Base-by-base conservation (phyloP, 495 filamentous ascomycete genomes). In the Xylaria castorea region DNA sequence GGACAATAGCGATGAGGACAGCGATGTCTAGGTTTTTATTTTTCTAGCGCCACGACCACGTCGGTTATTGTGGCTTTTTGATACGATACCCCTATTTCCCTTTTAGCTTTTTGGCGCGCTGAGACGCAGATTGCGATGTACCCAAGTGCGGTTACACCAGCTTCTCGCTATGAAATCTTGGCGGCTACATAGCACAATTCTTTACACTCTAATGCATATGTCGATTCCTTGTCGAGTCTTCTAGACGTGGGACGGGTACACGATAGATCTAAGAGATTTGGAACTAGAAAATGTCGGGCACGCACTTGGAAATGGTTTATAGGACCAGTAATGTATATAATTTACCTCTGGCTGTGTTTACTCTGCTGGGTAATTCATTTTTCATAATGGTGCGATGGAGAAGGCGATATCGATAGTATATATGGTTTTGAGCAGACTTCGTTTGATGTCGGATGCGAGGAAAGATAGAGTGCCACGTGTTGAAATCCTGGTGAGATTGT, bases 1-100 rank as follows among this genome's bases (percentile, higher is more conserved):
- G 64, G 64, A 14, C 46, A 53, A 40, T 7, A 38, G 20, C 12
- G 14, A 1, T 20, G 30, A 32, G 5, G 27, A 53, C 46, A 27
- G 46, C 64, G 64, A 67, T 61, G 32, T 61, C 58, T 61, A 3
- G 32, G 25, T 18, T 51, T 34, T 51, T 57, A 7, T 42, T 46
- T 11, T 48, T 66, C 42, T 38, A 46, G 36, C 20, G 66, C 42
- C 22, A 44, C n/a, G 27, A 55, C 66, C 22, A 44, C 32, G 32
- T 30, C 7, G 11, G 11, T 6, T 3, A 6, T 40, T 32, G 38
- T 48, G 67, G 16, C 67, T 5, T 14, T 25, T 69, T 60, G 36
- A 34, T 69, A 60, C 67, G 67, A 69, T 69, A 60, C 51, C 66
- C 66, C 66, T 57, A 36, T 48, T 25, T 46, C 22, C 32, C 18